Evolutionary conservation across 2,329 filamentous ascomycete genomes (phyloP).

Genomic region (Trichoderma afroharzianum): DNA sequence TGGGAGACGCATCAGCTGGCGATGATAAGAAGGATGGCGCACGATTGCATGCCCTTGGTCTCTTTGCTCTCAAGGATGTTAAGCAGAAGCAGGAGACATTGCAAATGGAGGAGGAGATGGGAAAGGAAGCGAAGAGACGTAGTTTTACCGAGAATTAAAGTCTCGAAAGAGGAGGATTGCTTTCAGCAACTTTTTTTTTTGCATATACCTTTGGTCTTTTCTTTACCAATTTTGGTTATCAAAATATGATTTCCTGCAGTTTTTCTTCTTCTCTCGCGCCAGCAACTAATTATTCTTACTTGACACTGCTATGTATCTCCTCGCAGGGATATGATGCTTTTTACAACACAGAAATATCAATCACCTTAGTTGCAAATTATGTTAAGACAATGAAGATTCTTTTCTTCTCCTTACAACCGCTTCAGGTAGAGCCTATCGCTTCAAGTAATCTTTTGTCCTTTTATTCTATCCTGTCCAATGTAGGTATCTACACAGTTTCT

Average conservation of each 20-base stretch:
- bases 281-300: neutral
- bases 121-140: slow-evolving; percentile 45
- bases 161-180: slow-evolving; percentile 5
- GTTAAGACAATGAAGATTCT: too few relatives aligned
- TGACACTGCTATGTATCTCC: neutral
- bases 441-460: neutral
- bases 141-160: slow-evolving; percentile 27
- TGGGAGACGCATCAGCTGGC: slow-evolving; percentile 62
- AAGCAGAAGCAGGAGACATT: slow-evolving; percentile 75
- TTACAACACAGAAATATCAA: neutral
- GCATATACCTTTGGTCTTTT: neutral
- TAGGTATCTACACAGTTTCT: neutral
- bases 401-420: too few relatives aligned
- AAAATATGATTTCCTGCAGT: neutral
- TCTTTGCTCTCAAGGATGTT: slow-evolving; percentile 24
- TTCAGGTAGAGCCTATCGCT: too few relatives aligned
- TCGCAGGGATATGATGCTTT: neutral
- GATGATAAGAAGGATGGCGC: slow-evolving; percentile 75
- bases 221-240: neutral
- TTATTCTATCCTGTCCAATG: neutral
- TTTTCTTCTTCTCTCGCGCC: neutral
- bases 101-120: slow-evolving; percentile 58
- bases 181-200: neutral
- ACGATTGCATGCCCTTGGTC: slow-evolving; percentile 18
- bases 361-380: neutral